Percentiles rank a stretch among this genome's conserved stretches.
These are phyloP conservation scores for Ustilago hordei DNA, from an alignment of 1,284 basidiomycete species.

Conservation along the genomic window DNA sequence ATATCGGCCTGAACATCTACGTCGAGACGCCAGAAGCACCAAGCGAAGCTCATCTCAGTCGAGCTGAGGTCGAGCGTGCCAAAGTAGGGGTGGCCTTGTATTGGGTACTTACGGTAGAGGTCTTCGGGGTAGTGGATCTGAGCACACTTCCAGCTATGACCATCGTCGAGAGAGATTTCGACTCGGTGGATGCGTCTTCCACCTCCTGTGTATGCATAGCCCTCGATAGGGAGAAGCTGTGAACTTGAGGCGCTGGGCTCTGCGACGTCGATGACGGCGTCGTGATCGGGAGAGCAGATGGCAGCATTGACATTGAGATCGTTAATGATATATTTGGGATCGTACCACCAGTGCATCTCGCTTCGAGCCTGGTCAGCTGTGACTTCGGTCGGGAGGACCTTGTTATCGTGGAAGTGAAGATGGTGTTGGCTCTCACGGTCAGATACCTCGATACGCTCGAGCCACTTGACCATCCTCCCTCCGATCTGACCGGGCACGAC, in stretches of 20 bases:
- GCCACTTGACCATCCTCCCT: constrained; percentile 75
- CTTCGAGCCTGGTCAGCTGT: constrained; percentile 75
- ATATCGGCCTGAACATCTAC: constrained; percentile 71
- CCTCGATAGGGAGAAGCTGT: constrained; percentile 67
- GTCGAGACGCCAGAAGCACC: constrained; percentile 77
- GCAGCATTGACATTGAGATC: constrained; percentile 78
- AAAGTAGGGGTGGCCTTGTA: constrained; percentile 67
- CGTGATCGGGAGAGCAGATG: constrained; percentile 76
- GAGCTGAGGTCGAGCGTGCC: constrained; percentile 73
- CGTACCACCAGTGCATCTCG: constrained; percentile 77
- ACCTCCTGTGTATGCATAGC: constrained; percentile 79
- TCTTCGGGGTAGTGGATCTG: constrained; percentile 75
- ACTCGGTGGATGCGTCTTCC: constrained; percentile 76
- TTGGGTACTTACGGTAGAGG: constrained; percentile 71
- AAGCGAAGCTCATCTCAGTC: constrained; percentile 76
- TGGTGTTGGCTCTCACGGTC: constrained; percentile 74
- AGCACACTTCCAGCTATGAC: constrained; percentile 74
- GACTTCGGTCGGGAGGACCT: constrained; percentile 75
- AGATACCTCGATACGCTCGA: constrained; percentile 75
- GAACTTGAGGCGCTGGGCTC: not conserved
- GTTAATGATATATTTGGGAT: constrained; percentile 73
- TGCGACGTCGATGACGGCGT: constrained; percentile 71
- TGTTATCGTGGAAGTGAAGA: constrained; percentile 74
- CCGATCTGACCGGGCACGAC: constrained; percentile 79
- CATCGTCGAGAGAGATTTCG: constrained; percentile 77